Base-by-base conservation (phyloP, 2,329 filamentous ascomycete species). In the Colletotrichum chrysophilum region DNA sequence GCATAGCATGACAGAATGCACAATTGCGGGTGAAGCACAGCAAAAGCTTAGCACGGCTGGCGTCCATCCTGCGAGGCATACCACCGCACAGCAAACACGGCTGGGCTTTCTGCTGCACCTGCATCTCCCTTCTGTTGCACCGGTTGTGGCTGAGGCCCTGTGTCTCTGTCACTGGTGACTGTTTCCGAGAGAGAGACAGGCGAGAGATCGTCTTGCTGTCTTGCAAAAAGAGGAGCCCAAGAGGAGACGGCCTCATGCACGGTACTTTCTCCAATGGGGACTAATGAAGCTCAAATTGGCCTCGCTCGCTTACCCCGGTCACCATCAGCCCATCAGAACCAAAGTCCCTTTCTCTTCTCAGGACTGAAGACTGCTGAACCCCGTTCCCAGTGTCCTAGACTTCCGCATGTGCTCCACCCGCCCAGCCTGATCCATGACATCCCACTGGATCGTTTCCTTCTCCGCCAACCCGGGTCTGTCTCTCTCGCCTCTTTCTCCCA, bases 281-380 rank as follows among this genome's bases (percentile, higher is more conserved):
- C 43, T 52, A 52, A 21, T 56, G 32, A 62, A 62, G 28, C 73
- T 72, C 58, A 73, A 73, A 73, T 73, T 68, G 74, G 74, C 70
- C 65, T 67, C 65, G 14, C 73, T 75, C 74, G 74, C 74, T 69
- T 74, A 76, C 48, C 64, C 74, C 30, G 43, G 70, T 69, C 74
- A 24, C 21, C 18, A 76, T 76, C 65, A 76, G 70, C 70, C 74
- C 70, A 74, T 76, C 64, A 76, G 43, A 74, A 74, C 70, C 70
- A 74, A 69, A 76, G 69, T 71, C 56, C 73, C 62, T 26, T 61
- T 48, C 13, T 56, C 38, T 43, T 43, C 38, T 43, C 4, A 52
- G 43, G 43, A 52, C 43, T 52, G 43, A 52, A 52, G 43, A 52
- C 55, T 38, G 21, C 55, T 38, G 21, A 43, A 52, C 58, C 55